Evolutionary conservation across 2,329 filamentous ascomycete genomes (phyloP).

Genomic region (Fusarium nygamai): DNA sequence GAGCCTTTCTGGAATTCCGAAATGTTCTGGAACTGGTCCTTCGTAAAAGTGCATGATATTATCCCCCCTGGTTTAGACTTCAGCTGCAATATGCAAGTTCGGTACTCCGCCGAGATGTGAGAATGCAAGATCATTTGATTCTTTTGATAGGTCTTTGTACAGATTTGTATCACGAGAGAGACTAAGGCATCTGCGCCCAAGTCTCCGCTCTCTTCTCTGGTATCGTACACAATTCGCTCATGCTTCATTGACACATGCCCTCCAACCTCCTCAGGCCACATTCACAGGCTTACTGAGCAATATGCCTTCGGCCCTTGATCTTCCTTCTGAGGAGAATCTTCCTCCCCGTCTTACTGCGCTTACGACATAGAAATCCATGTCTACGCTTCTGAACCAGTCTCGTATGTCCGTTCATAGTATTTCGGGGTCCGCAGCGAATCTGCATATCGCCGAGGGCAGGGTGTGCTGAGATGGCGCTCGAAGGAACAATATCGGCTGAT

Average conservation of each 20-base stretch:
- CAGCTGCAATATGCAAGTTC: constrained; percentile 8
- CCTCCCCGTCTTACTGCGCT: constrained; percentile 60
- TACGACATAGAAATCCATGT: constrained; percentile 65
- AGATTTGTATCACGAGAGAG: constrained; percentile 31
- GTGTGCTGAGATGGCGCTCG: constrained; percentile 59
- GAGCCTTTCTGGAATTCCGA: background rate
- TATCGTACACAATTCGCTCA: constrained; percentile 39
- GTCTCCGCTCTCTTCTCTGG: constrained; percentile 18
- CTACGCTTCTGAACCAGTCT: constrained; percentile 68
- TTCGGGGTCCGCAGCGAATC: constrained; percentile 67
- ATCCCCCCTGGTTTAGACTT: constrained; percentile 1
- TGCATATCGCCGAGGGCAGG: constrained; percentile 62
- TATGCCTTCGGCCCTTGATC: constrained; percentile 61
- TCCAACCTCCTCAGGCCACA: constrained; percentile 1
- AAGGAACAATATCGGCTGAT: constrained; percentile 58
- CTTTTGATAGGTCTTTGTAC: constrained; percentile 33
- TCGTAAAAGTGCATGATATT: constrained; percentile 9
- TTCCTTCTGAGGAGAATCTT: constrained; percentile 63
- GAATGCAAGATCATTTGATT: constrained; percentile 15
- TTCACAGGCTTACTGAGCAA: constrained; percentile 33
- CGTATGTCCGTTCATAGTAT: constrained; percentile 65
- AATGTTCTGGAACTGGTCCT: background rate
- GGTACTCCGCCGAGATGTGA: constrained; percentile 7
- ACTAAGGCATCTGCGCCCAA: background rate
- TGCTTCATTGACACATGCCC: background rate